phyloP scores from a whole-genome alignment of 345 rosid genomes.

The Melaleuca quinquenervia region DNA sequence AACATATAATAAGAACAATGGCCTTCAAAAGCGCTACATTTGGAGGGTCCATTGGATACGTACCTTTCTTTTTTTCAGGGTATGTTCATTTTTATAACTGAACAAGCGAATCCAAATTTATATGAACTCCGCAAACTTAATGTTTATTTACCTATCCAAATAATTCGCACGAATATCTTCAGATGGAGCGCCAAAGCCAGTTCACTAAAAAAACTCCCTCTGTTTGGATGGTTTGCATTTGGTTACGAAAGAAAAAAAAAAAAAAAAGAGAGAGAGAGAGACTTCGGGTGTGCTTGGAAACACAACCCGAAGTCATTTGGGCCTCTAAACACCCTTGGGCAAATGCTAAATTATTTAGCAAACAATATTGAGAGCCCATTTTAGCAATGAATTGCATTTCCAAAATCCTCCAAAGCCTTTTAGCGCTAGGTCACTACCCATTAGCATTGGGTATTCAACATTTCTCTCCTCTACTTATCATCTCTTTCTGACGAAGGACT shows the following conservation, averaged over 20 bases:
- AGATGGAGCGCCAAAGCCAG: not conserved
- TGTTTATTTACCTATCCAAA: not conserved
- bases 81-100: not conserved
- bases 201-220: not conserved
- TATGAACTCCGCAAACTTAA: not conserved
- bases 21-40: not conserved
- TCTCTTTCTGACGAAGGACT: not conserved
- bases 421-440: not conserved
- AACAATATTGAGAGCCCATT: not conserved
- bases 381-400: not conserved
- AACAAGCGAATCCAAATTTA: not conserved
- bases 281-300: not conserved
- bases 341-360: not conserved
- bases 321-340: not conserved
- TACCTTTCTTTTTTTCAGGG: not conserved
- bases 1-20: not conserved
- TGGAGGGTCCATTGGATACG: not conserved
- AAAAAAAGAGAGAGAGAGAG: too few species aligned
- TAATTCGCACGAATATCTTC: not conserved
- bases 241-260: not conserved
- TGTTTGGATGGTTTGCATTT: not conserved
- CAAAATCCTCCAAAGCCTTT: accelerated
- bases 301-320: not conserved
- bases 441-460: not conserved
- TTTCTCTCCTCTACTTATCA: not conserved